A percentile compares a stretch with the other conserved stretches of the same genome.
Conservation (phyloP, 1,284 basidiomycete species). For the Cutaneotrichosporon mucoides region DNA sequence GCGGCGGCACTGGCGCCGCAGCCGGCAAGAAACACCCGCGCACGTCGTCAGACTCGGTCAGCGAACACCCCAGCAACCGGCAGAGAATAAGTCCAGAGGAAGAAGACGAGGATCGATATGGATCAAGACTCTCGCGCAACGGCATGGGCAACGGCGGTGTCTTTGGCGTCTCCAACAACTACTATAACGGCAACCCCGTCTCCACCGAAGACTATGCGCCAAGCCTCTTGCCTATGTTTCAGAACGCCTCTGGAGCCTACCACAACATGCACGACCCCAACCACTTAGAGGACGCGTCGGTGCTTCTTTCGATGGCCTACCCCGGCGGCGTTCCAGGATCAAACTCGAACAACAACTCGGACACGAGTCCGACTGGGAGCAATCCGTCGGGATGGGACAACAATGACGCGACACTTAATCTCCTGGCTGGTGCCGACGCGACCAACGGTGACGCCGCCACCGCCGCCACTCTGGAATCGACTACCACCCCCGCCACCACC, state of each 20-base stretch:
- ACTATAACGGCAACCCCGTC: constrained; percentile 26
- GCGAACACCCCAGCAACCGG: constrained; percentile 5
- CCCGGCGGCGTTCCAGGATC: constrained; percentile 32
- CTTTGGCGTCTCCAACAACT: constrained; percentile 26
- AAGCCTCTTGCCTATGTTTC: constrained; percentile 41
- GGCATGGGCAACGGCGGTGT: constrained; percentile 39
- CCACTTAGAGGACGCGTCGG: constrained; percentile 48
- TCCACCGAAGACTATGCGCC: constrained; percentile 34
- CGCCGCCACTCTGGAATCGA: constrained; percentile 14
- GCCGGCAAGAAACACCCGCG: constrained; percentile 29
- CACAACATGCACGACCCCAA: constrained; percentile 39
- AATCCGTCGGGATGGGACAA: constrained; percentile 23
- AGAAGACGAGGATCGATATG: constrained; percentile 33
- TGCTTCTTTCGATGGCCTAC: constrained; percentile 48
- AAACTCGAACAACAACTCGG: neutral
- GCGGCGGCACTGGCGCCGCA: constrained; percentile 3
- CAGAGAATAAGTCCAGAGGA: constrained; percentile 22
- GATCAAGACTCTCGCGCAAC: constrained; percentile 29
- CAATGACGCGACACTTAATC: neutral
- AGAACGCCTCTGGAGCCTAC: constrained; percentile 23
- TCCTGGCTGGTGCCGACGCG: neutral
- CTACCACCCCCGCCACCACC: neutral
- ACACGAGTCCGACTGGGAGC: constrained; percentile 26
- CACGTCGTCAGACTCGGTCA: constrained; percentile 7
- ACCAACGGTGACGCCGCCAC: constrained; percentile 9